phyloP scores from a whole-genome alignment of 495 filamentous ascomycete genomes.

The Hypoxylon trugodes region DNA sequence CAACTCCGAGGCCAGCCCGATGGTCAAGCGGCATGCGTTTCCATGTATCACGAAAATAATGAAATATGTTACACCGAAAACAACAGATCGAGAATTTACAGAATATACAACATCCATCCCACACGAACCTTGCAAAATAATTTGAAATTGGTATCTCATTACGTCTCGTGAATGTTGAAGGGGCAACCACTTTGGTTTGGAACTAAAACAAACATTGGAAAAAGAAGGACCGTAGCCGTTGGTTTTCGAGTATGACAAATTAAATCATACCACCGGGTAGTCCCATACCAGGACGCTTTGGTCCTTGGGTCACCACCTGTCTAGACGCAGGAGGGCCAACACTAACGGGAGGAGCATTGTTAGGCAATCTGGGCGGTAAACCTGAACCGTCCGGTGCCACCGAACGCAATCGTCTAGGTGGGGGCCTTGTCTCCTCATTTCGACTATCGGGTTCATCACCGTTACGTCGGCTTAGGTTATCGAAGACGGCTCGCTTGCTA shows the following conservation, averaged over 20 bases:
- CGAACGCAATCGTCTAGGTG: constrained; percentile 63
- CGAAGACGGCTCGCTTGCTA: constrained; percentile 61
- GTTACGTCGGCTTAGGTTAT: constrained; percentile 56
- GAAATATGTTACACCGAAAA: constrained; percentile 32
- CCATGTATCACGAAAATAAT: constrained; percentile 26
- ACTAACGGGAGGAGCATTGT: constrained; percentile 47
- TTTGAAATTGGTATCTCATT: constrained; percentile 44
- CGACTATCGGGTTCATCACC: constrained; percentile 45
- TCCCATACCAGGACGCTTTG: constrained; percentile 44
- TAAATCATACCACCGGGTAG: constrained; percentile 58
- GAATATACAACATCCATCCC: constrained; percentile 38
- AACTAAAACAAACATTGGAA: constrained; percentile 29
- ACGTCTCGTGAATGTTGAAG: constrained; percentile 45
- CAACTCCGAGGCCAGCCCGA: constrained; percentile 44
- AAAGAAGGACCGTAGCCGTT: constrained; percentile 5
- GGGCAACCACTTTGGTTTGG: constrained; percentile 15
- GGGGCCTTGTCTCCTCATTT: constrained; percentile 55
- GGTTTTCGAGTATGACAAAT: constrained; percentile 19
- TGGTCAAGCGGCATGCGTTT: constrained; percentile 29
- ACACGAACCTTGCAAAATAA: constrained; percentile 28
- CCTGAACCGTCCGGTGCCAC: constrained; percentile 57
- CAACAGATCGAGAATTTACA: constrained; percentile 44
- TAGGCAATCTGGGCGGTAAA: constrained; percentile 50
- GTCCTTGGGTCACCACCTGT: constrained; percentile 41
- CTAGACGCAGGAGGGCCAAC: constrained; percentile 47